Percentiles rank a stretch among this genome's conserved stretches.
These are phyloP conservation scores for Phytopythium sindhum DNA, from an alignment of 352 stramenopile genomes.

Conservation along the genomic window DNA sequence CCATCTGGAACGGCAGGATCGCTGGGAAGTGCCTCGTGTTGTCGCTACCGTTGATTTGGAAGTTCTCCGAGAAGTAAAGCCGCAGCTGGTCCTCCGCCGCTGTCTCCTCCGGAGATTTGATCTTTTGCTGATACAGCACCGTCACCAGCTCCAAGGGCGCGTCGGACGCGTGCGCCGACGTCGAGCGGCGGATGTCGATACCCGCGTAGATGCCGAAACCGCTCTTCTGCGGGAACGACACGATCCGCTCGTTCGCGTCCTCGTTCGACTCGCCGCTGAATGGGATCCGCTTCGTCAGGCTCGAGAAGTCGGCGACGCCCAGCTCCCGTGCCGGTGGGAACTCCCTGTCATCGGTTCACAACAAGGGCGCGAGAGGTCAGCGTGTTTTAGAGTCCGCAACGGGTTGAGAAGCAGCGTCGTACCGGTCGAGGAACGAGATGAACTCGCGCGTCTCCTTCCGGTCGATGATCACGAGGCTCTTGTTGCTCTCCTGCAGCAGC, in stretches of 20 bases:
- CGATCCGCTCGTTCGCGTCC: slow-evolving; percentile 34
- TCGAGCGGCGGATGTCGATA: slow-evolving; percentile 41
- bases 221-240: slow-evolving; percentile 31
- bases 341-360: slow-evolving; percentile 23
- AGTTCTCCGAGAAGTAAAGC: slow-evolving; percentile 36
- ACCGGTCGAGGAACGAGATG: slow-evolving; percentile 43
- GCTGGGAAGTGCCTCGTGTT: slow-evolving; percentile 33
- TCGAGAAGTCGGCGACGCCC: slow-evolving; percentile 35
- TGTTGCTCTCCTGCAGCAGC: slow-evolving; percentile 45
- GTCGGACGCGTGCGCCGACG: not conserved
- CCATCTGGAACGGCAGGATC: slow-evolving; percentile 52
- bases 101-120: slow-evolving; percentile 13
- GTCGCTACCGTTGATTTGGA: slow-evolving; percentile 18
- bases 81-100: slow-evolving; percentile 27
- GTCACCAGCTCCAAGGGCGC: slow-evolving; percentile 29
- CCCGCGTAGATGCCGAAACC: slow-evolving; percentile 40
- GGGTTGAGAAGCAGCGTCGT: not conserved
- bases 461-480: slow-evolving; percentile 57
- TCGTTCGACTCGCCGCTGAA: slow-evolving; percentile 29
- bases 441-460: slow-evolving; percentile 40
- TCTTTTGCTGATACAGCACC: slow-evolving; percentile 36
- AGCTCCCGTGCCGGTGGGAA: slow-evolving; percentile 40
- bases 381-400: not conserved
- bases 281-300: slow-evolving; percentile 40
- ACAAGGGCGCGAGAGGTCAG: not conserved